A percentile compares a stretch with the other conserved stretches of the same genome.
Conservation (phyloP, 1,284 basidiomycete species). For the Moesziomyces sp. region DNA sequence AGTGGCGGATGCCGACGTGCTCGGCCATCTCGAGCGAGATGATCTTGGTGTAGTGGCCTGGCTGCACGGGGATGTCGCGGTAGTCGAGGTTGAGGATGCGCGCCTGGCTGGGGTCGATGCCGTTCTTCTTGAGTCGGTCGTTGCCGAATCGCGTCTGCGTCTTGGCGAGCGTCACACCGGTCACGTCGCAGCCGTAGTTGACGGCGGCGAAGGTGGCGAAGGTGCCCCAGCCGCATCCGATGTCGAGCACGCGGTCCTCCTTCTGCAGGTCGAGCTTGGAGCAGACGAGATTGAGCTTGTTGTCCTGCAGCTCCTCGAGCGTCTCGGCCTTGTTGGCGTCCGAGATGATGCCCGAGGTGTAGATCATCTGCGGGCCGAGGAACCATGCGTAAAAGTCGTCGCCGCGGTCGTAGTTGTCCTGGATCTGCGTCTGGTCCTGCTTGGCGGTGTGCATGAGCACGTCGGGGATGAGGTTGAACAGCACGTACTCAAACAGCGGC, state of each 20-base stretch:
- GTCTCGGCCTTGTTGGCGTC: constrained; percentile 82
- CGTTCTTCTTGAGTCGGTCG: constrained; percentile 84
- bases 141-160: constrained; percentile 95
- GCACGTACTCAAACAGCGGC: constrained; percentile 93
- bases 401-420: constrained; percentile 93
- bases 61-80: constrained; percentile 85
- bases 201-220: constrained; percentile 93
- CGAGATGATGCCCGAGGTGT: constrained; percentile 90
- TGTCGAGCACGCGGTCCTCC: constrained; percentile 84
- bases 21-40: constrained; percentile 99
- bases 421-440: constrained; percentile 95
- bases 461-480: constrained; percentile 88
- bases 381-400: constrained; percentile 75
- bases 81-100: constrained; percentile 95
- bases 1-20: constrained; percentile 89
- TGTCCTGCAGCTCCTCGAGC: constrained; percentile 96
- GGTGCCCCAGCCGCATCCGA: constrained; percentile 99
- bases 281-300: constrained; percentile 95
- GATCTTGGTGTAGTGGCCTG: constrained; percentile 89
- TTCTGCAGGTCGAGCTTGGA: constrained; percentile 90
- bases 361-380: constrained; percentile 95
- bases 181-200: constrained; percentile 94
- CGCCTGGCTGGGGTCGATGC: constrained; percentile 79
- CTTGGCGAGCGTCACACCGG: constrained; percentile 90
- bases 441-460: constrained; percentile 87